Base-by-base conservation (phyloP, 2,329 filamentous ascomycete species). In the Neofusicoccum parvum region DNA sequence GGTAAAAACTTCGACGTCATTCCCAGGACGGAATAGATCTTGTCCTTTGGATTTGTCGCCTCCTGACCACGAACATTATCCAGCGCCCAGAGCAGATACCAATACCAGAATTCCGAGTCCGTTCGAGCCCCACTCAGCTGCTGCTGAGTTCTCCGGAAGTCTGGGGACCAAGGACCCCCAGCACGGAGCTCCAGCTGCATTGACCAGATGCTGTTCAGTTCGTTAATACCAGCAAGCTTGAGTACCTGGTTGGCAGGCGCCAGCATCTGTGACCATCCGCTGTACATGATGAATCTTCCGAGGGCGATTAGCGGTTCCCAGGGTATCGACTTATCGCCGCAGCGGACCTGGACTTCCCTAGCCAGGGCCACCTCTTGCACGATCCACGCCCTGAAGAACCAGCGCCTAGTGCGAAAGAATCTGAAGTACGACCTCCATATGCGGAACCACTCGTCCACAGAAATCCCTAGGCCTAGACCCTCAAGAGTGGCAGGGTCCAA, bases 361-460 rank as follows among this genome's bases (percentile, higher is more conserved):
- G 48, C 60, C 17, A 63, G 23, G 3, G 27, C 60, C 9, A 34
- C 60, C n/a, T 65, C 63, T 15, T 65, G 63, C 2, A 65, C 45
- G 23, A 59, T 20, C 63, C 63, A 65, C 2, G 56, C 37, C 20
- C 63, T n/a, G 9, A 12, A 51, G 45, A 65, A 65, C 62, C 62
- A 64, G 3, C 34, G 41, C 36, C 60, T 34, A 5, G 15, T 34
- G 4, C 48, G 43, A 15, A 41, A 63, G 34, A 63, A 63, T 5
- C 34, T 20, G 36, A 53, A 63, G 12, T 63, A 63, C 6, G 46
- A 49, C 15, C 37, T 5, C 48, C 60, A 63, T 3, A 39, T 10
- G 20, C 11, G n/a, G 14, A n/a, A 63, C 48, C 60, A 54, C 3
- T 45, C 23, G 3, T 36, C 23, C 4, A 54, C 3, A 4, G 37